Base-by-base conservation (phyloP, 1,284 basidiomycete species). In the Chalciporus piperatoides region DNA sequence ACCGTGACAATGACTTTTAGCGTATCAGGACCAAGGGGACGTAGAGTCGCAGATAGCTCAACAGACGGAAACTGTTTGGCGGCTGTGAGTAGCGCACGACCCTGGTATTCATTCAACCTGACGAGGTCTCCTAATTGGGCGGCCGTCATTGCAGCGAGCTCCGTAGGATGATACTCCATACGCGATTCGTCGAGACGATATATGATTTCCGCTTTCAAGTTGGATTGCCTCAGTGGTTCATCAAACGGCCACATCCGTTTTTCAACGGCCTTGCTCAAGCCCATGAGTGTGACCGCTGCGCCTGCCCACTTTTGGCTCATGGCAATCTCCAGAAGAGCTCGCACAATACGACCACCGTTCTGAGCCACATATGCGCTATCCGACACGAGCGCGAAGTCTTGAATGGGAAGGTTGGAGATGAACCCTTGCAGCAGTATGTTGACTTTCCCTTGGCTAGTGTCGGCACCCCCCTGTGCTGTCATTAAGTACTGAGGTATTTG, bases 321-420 rank as follows among this genome's bases (percentile, higher is more conserved):
- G 0, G 91, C 91, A 37, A 99, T 97, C 67, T 99, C 97, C 14
- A 98, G 79, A 6, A 99, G 75, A 14, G 96, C 92, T 17, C 97
- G 85, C 50, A 94, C 81, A 60, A 99, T 97, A 56, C 97, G 90
- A 6, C 90, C 94, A 6, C 90, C 92, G 62, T 99, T 99, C 61
- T 94, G 92, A 25, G 91, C 90, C 35, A 86, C 91, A 63, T 97
- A 99, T 4, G 87, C 92, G 59, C 86, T 88, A 66, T 99, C 97
- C 0, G 96, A 99, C 2, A 99, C 89, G 45, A 99, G 76, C 8
- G 97, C 97, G 67, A 98, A 99, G 71, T 99, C 97, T 53, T 97
- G 90, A 21, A 98, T 76, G 39, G 76, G 77, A 19, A 82, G 78
- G 46, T 80, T 75, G 21, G 93, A 97, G 54, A 99, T 92, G 68